Conservation (phyloP, 2,329 filamentous ascomycete species). For the Talaromyces pinophilus region DNA sequence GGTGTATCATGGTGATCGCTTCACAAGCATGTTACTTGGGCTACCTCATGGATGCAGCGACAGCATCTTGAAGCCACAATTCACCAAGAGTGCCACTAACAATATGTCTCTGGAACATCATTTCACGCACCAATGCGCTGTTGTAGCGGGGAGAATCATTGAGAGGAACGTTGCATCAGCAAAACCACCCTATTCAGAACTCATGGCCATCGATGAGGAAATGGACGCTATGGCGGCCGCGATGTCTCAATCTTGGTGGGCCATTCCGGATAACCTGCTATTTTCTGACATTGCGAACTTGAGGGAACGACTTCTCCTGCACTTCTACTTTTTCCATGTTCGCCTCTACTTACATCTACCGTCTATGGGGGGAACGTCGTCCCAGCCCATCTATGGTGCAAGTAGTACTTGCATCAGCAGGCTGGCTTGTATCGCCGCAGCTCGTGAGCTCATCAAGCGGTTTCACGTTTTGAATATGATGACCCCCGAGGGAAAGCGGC, state of each 20-base stretch:
- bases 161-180: neutral
- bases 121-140: conserved; percentile 3
- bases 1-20: conserved; percentile 11
- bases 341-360: conserved; percentile 9
- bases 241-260: conserved; percentile 7
- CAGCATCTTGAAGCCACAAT: conserved; percentile 2
- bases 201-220: conserved; percentile 7
- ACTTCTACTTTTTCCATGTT: conserved; percentile 8
- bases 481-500: neutral
- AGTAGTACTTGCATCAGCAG: neutral
- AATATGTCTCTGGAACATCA: neutral
- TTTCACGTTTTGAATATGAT: conserved; percentile 6
- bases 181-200: conserved; percentile 1
- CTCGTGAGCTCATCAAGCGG: neutral
- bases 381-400: neutral
- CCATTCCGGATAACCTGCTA: neutral
- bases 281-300: neutral
- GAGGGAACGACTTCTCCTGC: conserved; percentile 8
- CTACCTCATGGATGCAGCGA: conserved; percentile 11
- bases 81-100: neutral
- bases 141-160: conserved; percentile 1
- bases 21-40: conserved; percentile 9
- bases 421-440: conserved; percentile 1
- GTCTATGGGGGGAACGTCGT: neutral
- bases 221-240: neutral